Percentiles rank a stretch among this genome's conserved stretches.
These are phyloP conservation scores for Hebeloma cylindrosporum DNA, from an alignment of 768 basidiomycete genomes.

Conservation along the genomic window DNA sequence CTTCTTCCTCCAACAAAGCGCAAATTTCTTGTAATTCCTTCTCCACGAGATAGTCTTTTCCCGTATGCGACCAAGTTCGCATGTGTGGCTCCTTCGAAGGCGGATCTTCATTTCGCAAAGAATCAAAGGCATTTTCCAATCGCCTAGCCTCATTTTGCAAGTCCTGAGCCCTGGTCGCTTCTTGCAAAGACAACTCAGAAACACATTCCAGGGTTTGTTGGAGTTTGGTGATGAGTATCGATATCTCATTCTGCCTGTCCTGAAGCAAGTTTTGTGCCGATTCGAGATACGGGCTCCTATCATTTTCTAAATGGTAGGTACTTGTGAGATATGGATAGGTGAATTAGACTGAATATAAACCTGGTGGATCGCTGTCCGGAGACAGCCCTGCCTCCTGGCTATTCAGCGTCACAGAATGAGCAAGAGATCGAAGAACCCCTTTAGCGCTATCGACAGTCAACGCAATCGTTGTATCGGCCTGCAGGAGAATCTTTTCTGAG, in stretches of 20 bases:
- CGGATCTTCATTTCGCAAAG: background rate
- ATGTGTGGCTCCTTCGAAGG: background rate
- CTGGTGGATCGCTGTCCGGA: background rate
- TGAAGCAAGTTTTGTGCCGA: slow-evolving; percentile 5
- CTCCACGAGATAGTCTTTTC: background rate
- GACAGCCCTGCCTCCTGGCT: background rate
- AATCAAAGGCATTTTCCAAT: slow-evolving; percentile 10
- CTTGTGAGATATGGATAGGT: too few species aligned
- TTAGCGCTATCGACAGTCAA: slow-evolving; percentile 9
- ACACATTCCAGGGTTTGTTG: slow-evolving; percentile 2
- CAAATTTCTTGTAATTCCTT: slow-evolving; percentile 13
- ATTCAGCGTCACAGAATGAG: background rate
- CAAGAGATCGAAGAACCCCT: slow-evolving; percentile 3
- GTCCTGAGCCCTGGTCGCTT: slow-evolving; percentile 4
- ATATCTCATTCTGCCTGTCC: slow-evolving; percentile 5
- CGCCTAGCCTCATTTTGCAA: slow-evolving; percentile 13
- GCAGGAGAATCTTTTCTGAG: background rate
- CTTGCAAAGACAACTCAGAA: slow-evolving; percentile 10
- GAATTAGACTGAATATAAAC: too few species aligned
- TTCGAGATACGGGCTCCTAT: slow-evolving; percentile 5
- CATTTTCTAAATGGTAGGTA: background rate
- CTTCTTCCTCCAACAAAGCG: slow-evolving; percentile 10
- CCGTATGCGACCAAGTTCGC: background rate
- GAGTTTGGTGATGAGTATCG: slow-evolving; percentile 7
- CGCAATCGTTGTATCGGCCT: slow-evolving; percentile 20